Evolutionary conservation across 2,329 filamentous ascomycete species (phyloP).

Genomic region (Venturia carpophila): DNA sequence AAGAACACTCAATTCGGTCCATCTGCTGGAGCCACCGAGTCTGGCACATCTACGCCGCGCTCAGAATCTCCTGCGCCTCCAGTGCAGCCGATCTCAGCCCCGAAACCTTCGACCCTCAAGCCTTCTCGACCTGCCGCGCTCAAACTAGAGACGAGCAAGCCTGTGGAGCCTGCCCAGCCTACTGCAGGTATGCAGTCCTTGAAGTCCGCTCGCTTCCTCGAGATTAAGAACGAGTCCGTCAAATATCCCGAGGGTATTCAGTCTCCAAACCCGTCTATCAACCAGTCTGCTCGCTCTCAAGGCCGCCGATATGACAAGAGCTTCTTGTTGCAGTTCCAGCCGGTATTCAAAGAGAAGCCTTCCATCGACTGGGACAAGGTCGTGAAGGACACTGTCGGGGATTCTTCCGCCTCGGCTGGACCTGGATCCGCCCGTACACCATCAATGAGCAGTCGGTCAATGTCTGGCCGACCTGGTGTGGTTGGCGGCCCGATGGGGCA

Average conservation of each 20-base stretch:
- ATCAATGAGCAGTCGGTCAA: slow-evolving; percentile 40
- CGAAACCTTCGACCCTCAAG: slow-evolving; percentile 20
- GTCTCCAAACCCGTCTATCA: slow-evolving; percentile 87
- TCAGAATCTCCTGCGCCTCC: slow-evolving; percentile 41
- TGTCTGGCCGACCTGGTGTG: slow-evolving; percentile 34
- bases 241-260: slow-evolving; percentile 76
- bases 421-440: slow-evolving; percentile 53
- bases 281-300: slow-evolving; percentile 71
- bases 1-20: slow-evolving; percentile 41
- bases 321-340: slow-evolving; percentile 94
- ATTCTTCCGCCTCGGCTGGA: slow-evolving; percentile 58
- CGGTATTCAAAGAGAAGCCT: slow-evolving; percentile 93
- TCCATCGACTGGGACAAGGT: slow-evolving; percentile 88
- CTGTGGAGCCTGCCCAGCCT: slow-evolving; percentile 83
- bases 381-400: slow-evolving; percentile 76
- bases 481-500: slow-evolving; percentile 53
- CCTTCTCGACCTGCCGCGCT: slow-evolving; percentile 59
- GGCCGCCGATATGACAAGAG: slow-evolving; percentile 91
- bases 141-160: slow-evolving; percentile 79
- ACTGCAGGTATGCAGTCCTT: slow-evolving; percentile 90
- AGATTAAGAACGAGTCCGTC: slow-evolving; percentile 62
- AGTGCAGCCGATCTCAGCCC: slow-evolving; percentile 39
- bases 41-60: slow-evolving; percentile 31
- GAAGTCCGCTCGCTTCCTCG: slow-evolving; percentile 82
- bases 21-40: slow-evolving; percentile 31